Evolutionary conservation across 495 filamentous ascomycete species (phyloP), one percentile per base, ranked within the genome.

Genomic region (Friedmanniomyces simplex): DNA sequence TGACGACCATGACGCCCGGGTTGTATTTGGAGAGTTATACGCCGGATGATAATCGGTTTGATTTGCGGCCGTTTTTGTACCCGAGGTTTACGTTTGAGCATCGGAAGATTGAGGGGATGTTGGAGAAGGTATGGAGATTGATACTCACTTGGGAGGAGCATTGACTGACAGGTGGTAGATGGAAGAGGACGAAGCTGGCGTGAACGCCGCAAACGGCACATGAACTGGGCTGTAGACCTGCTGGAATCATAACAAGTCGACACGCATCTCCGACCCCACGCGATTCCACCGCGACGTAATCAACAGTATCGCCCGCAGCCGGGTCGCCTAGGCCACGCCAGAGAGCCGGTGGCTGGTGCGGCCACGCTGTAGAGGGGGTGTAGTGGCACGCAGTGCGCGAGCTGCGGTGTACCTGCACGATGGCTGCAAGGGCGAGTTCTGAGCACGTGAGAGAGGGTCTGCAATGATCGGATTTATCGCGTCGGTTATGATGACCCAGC

Each of bases 41-140:
- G 20, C 80, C 80, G 1, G 84, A 86, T 49, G 84, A 88, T 67
- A 85, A 88, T 63, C 68, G 84, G 36, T 86, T 81, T 56, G 86
- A 90, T 63, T 54, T 72, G 32, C 49, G 69, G 45, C 69, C 69
- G 24, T 72, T 72, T 46, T 49, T 70, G 54, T 70, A 71, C 54
- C 69, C 69, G 20, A 46, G 61, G 14, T 72, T 72, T 57, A 57
- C 50, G 36, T 69, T 65, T 52, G 65, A 64, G 58, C 66, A 66
- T 53, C 54, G 67, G 52, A 66, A 66, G 63, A 67, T 72, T 52
- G 65, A 63, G 60, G 58, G 55, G 34, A 43, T 57, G 59, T 25
- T 54, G 34, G 56, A 58, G 49, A 52, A 36, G 46, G 46, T 49
- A 6, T 4, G 46, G 46, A 49, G 21, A 7, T 24, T 25, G 16